Evolutionary conservation across 2,329 filamentous ascomycete genomes (phyloP).

Genomic region (Aspergillus transmontanensis): DNA sequence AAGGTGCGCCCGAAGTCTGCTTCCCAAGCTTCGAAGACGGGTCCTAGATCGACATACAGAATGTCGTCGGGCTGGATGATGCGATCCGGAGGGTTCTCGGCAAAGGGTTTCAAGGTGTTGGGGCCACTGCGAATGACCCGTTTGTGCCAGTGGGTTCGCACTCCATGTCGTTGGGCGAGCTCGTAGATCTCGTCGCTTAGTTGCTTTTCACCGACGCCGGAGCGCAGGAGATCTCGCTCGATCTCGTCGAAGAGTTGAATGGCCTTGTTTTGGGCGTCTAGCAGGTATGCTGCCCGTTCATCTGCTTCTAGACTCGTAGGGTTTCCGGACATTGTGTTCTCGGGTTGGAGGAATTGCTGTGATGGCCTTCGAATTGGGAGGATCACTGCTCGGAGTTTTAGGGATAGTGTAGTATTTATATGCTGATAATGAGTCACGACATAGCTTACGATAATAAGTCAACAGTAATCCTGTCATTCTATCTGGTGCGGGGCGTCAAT

Average conservation of each 20-base stretch:
- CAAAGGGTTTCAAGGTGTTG: slow-evolving; percentile 53
- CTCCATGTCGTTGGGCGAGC: slow-evolving; percentile 44
- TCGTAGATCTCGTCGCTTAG: slow-evolving; percentile 53
- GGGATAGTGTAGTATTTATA: not conserved
- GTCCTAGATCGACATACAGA: slow-evolving; percentile 55
- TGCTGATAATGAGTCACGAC: not conserved
- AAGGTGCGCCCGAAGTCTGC: slow-evolving; percentile 58
- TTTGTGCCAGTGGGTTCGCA: slow-evolving; percentile 58
- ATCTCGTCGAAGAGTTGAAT: slow-evolving; percentile 52
- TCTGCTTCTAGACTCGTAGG: slow-evolving; percentile 13
- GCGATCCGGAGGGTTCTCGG: slow-evolving; percentile 54
- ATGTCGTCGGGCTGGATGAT: slow-evolving; percentile 53
- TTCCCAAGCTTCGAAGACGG: slow-evolving; percentile 57
- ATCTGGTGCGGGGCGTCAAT: not conserved
- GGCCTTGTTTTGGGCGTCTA: slow-evolving; percentile 52
- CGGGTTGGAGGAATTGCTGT: no score
- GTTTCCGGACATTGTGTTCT: not conserved
- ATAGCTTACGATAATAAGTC: not conserved
- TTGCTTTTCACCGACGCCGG: slow-evolving; percentile 52
- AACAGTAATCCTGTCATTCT: no score
- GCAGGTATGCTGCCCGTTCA: slow-evolving; percentile 42
- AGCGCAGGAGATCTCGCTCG: slow-evolving; percentile 48
- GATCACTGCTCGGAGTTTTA: no score
- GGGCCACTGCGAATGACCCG: slow-evolving; percentile 53
- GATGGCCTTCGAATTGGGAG: not conserved